Evolutionary conservation across 202 grass and related monocot species (phyloP).

Genomic region (Setaria italica): DNA sequence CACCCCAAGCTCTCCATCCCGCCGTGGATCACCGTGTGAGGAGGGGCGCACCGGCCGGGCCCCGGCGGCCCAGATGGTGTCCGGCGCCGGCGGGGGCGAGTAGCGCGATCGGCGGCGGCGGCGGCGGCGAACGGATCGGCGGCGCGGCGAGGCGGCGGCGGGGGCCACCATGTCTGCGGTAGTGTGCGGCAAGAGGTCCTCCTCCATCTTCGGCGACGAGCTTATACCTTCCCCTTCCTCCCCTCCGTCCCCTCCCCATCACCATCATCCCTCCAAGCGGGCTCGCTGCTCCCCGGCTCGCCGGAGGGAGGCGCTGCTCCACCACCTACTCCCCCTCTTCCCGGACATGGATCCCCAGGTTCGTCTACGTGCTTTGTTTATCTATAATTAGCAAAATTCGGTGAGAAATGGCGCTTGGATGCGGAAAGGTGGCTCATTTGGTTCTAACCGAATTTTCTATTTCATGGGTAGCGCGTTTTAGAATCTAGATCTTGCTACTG

Average conservation of each 20-base stretch:
- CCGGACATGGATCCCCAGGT: conserved; percentile 93
- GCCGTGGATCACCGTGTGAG: conserved; percentile 58
- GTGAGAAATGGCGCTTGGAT: background rate
- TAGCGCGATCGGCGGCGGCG: conserved; percentile 52
- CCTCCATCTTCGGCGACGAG: conserved; percentile 90
- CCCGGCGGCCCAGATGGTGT: conserved; percentile 50
- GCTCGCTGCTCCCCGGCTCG: conserved; percentile 68
- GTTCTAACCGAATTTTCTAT: background rate
- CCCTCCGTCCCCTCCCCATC: conserved; percentile 52
- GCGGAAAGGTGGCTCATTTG: background rate
- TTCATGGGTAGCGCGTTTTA: background rate
- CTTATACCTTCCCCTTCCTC: conserved; percentile 66
- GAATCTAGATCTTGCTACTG: conserved; percentile 2
- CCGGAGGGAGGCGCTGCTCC: conserved; percentile 54
- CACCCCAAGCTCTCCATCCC: conserved; percentile 15
- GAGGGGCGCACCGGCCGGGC: conserved; percentile 37
- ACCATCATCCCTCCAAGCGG: conserved; percentile 66
- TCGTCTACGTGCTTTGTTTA: background rate
- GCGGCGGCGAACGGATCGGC: conserved; percentile 61
- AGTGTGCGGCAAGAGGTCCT: conserved; percentile 99
- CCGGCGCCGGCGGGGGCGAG: conserved; percentile 43
- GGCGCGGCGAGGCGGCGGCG: conserved; percentile 25
- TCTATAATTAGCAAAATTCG: background rate
- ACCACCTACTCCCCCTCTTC: conserved; percentile 68
- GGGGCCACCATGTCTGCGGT: conserved; percentile 90